Evolutionary conservation across 2,329 filamentous ascomycete genomes (phyloP), one percentile per base, ranked within the genome.

Genomic region (Neodidymelliopsis sp.): DNA sequence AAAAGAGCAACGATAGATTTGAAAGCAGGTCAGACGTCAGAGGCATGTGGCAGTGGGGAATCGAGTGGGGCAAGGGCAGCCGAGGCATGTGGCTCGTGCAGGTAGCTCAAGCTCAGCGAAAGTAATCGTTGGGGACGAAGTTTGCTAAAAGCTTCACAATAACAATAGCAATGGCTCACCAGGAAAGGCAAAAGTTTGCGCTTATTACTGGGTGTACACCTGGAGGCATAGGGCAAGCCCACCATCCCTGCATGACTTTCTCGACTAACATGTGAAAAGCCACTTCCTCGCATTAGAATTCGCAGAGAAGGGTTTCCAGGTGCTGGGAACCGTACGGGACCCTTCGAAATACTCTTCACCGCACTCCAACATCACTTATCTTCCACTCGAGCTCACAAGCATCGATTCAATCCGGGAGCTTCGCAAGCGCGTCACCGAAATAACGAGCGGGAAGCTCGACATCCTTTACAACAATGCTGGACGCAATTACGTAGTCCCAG

Each of bases 391-490:
- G 52, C 81, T 84, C 39, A 79, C 80, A 47, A 70, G 75, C 22
- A 66, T 72, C 15, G 71, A 75, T n/a, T 81, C 76, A 49, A 78
- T 85, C 48, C 66, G 70, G 18, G 65, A 67, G 9, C 77, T 83
- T 29, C 75, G 74, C 53, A 64, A 72, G 6, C 75, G 79, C 40
- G 74, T 85, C 12, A 67, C 75, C 30, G 67, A 66, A 11, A 71
- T 76, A 15, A 78, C 82, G 0, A 70, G 69, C 7, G 77, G 77
- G 15, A 77, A 75, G 36, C 73, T 85, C n/a, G 77, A 84, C 58
- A 78, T 79, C 56, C 72, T 85, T 10, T 78, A 84, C 59, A 84
- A 84, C 64, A 85, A 85, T 70, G 82, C 82, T 46, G 79, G 78
- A 6, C 64, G 76, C 10, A 80, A 84, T 57, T 84, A 83, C 57